These are phyloP conservation scores for Tuber microsphaerosporum DNA, from an alignment of 495 filamentous ascomycete genomes.

Conservation along the genomic window DNA sequence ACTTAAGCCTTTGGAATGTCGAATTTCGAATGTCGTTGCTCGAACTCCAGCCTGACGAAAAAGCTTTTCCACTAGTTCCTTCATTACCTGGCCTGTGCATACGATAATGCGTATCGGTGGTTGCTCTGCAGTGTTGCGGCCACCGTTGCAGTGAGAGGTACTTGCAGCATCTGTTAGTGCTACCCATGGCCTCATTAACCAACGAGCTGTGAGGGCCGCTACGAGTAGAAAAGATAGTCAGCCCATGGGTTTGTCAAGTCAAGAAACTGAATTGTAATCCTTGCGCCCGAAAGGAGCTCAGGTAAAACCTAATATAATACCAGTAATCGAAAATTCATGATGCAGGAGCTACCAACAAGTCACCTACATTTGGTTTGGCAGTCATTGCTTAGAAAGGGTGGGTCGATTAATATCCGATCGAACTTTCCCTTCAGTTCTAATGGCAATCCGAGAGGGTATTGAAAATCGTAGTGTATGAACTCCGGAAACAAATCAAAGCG, in stretches of 20 bases:
- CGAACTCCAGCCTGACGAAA: conserved; percentile 48
- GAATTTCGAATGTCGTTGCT: conserved; percentile 56
- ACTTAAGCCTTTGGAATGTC: conserved; percentile 60
- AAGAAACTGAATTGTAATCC: neutral
- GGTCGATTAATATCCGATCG: conserved; percentile 65
- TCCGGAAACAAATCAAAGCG: conserved; percentile 64
- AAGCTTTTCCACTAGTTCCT: conserved; percentile 48
- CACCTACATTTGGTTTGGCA: conserved; percentile 68
- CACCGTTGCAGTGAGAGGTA: conserved; percentile 15
- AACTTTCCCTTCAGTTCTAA: conserved; percentile 55
- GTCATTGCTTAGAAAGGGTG: conserved; percentile 69
- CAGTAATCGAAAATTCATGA: neutral
- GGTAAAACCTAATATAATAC: neutral
- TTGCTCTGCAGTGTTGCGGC: neutral
- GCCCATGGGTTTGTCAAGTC: neutral
- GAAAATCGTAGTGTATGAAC: conserved; percentile 66
- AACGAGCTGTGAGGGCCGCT: conserved; percentile 65
- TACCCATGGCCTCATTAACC: conserved; percentile 52
- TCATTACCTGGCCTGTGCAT: conserved; percentile 68
- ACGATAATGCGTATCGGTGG: conserved; percentile 49
- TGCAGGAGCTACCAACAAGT: neutral
- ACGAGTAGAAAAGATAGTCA: conserved; percentile 5
- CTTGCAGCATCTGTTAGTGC: neutral
- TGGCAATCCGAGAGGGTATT: conserved; percentile 55
- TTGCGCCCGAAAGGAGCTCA: neutral